Base-by-base conservation (phyloP, 495 filamentous ascomycete genomes). In the Daldinia childiae region DNA sequence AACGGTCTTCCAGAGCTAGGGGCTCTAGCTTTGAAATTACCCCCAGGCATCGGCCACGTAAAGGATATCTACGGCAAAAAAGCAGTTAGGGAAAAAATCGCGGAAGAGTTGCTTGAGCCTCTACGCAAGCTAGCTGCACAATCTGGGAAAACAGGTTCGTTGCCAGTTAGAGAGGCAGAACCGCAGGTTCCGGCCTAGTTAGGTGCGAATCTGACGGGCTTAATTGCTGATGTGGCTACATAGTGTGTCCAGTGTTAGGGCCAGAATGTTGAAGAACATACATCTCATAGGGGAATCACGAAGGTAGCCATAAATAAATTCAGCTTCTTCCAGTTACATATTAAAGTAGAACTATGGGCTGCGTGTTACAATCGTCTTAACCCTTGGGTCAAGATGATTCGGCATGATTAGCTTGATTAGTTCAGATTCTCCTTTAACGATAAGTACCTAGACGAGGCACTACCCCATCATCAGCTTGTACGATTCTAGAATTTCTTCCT, bases 11-110 rank as follows among this genome's bases (percentile, higher is more conserved):
- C 71, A 4, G 67, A 74, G 0, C 9, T 69, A 24, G 67, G 62
- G 3, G 34, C 70, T 6, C 43, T 73, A 11, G 38, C 48, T 48
- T 11, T n/a, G n/a, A 50, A 12, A 12, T 41, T 82, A 0, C 78
- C 79, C 0, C 48, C 51, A 19, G 64, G 21, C 4, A n/a, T 78
- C 30, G 76, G 73, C 4, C 32, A 48, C 4, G 77, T 81, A 19
- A 26, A 61, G 3, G 55, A 69, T 5, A 68, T 80, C 30, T 72
- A 74, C 12, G 62, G 72, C 6, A 75, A 59, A 63, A 76, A 68
- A 48, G 30, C 41, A 1, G 71, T 77, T 11, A 79, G 66, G 52
- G 77, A 80, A 58, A 66, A 30, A 61, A 68, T 81, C 7, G 81
- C 78, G 3, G 76, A 81, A 64, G 43, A 75, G 59, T 58, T 79